Percentiles rank a stretch among this genome's conserved stretches.
phyloP scores from a whole-genome alignment of 306 rosid genomes.

The Rubus idaeus region DNA sequence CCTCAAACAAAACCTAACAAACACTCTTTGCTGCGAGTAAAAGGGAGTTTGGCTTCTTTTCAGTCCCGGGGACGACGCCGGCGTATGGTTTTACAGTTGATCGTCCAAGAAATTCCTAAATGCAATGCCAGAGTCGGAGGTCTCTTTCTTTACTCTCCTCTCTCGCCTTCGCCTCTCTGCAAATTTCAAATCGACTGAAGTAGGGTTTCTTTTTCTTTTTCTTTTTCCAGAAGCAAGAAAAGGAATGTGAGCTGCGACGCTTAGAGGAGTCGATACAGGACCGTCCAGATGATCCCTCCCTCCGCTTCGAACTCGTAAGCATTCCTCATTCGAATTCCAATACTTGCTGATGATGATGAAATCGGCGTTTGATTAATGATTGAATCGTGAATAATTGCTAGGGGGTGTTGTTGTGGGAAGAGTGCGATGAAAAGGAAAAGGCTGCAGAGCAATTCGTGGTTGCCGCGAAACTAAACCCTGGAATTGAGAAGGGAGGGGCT shows the following conservation, averaged over 20 bases:
- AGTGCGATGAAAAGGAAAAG: slow-evolving; percentile 44
- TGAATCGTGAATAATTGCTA: slow-evolving; percentile 14
- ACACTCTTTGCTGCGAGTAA: background rate
- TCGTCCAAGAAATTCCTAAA: background rate
- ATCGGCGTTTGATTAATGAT: background rate
- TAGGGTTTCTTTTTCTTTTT: background rate
- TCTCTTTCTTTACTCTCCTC: background rate
- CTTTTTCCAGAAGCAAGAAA: slow-evolving; percentile 23
- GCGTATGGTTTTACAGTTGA: background rate
- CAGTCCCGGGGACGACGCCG: too few species aligned
- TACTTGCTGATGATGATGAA: background rate
- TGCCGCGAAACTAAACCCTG: slow-evolving; percentile 75
- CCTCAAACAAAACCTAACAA: background rate
- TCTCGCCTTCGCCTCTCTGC: background rate
- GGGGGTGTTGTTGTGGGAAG: slow-evolving; percentile 73
- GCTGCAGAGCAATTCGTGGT: slow-evolving; percentile 67
- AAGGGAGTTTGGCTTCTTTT: too few species aligned
- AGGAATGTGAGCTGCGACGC: slow-evolving; percentile 27
- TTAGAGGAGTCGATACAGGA: slow-evolving; percentile 39
- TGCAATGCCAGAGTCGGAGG: background rate
- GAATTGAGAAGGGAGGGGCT: slow-evolving; percentile 58
- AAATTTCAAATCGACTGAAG: background rate
- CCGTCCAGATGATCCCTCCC: slow-evolving; percentile 48
- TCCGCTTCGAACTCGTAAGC: slow-evolving; percentile 49
- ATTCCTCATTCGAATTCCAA: too few species aligned